These are phyloP conservation scores for Porphyridium purpureum DNA, from an alignment of 23 red algal genomes.

Conservation along the genomic window DNA sequence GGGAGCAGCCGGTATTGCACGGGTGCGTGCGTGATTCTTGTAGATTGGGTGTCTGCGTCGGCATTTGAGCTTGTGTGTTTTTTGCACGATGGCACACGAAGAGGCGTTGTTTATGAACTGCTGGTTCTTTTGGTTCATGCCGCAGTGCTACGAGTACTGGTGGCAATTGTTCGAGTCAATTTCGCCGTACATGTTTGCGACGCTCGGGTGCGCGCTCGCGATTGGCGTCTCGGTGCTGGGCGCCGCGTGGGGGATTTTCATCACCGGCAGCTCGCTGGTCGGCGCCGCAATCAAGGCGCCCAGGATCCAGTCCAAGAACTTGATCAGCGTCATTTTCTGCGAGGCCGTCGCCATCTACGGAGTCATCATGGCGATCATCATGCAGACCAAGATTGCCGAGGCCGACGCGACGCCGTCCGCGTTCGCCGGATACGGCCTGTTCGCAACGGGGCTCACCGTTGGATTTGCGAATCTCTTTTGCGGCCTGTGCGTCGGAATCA, in stretches of 20 bases:
- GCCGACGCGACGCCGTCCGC: conserved; percentile 21
- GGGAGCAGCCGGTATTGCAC: background rate
- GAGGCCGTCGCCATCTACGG: conserved; percentile 99
- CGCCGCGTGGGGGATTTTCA: conserved; percentile 95
- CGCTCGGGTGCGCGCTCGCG: conserved; percentile 62
- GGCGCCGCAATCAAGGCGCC: conserved; percentile 81
- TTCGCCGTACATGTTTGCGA: conserved; percentile 68
- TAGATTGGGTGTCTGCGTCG: background rate
- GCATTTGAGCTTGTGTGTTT: background rate
- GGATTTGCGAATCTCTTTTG: conserved; percentile 90
- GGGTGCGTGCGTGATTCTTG: background rate
- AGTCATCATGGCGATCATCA: conserved; percentile 93
- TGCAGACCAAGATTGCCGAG: conserved; percentile 61
- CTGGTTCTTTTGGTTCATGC: conserved; percentile 86
- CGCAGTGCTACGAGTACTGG: conserved; percentile 61
- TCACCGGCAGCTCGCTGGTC: conserved; percentile 74
- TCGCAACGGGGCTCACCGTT: conserved; percentile 81
- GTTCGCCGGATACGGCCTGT: conserved; percentile 81
- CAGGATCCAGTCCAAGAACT: conserved; percentile 88
- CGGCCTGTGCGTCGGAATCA: conserved; percentile 75
- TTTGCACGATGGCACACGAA: background rate
- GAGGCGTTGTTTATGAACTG: conserved; percentile 28
- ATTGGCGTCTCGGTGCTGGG: conserved; percentile 93
- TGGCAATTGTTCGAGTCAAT: conserved; percentile 53
- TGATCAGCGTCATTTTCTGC: conserved; percentile 92